Evolutionary conservation across 2,329 filamentous ascomycete species (phyloP), one percentile per base, ranked within the genome.

Genomic region (Apiospora phragmitis): DNA sequence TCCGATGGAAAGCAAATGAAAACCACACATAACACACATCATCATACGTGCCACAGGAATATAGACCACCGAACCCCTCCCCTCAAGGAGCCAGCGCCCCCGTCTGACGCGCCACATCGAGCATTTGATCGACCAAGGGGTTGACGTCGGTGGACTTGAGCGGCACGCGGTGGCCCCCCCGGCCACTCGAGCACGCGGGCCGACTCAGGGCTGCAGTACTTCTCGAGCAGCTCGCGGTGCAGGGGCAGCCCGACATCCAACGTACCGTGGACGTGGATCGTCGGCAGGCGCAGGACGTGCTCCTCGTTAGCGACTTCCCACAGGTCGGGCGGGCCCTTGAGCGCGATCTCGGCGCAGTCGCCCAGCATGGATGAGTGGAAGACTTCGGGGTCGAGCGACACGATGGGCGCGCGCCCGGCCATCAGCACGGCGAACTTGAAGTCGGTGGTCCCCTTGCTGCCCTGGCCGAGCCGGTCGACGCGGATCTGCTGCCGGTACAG

Each of bases 171-270:
- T 95, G 93, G 1, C 85, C 86, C 0, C 0, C 92, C 93, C 70
- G 93, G 87, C 93, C 93, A 95, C 79, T 94, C 91, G 1, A 95
- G 79, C 65, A 94, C 72, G 49, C 80, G 85, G 7, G 86, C 82
- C 3, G 82, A 88, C 0, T 83, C 85, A 12, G 82, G 77, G 67
- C 88, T 84, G 77, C 90, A 93, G 78, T 91, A 94, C 68, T 87
- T 80, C 11, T 87, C 79, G 68, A 89, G 76, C 74, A 91, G 76
- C 77, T 85, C 82, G 69, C 85, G 81, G 77, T 93, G 91, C 62
- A 88, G 80, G 71, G 87, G 81, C 32, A 94, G 76, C 0, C 89
- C 90, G 0, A 86, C 83, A 79, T 92, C 90, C 24, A 82, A 81
- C 72, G 90, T 74, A 0, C 92, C 91, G 80, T 93, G 91, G 1